Base-by-base conservation (phyloP, 306 rosid genomes). In the Styphnolobium japonicum region DNA sequence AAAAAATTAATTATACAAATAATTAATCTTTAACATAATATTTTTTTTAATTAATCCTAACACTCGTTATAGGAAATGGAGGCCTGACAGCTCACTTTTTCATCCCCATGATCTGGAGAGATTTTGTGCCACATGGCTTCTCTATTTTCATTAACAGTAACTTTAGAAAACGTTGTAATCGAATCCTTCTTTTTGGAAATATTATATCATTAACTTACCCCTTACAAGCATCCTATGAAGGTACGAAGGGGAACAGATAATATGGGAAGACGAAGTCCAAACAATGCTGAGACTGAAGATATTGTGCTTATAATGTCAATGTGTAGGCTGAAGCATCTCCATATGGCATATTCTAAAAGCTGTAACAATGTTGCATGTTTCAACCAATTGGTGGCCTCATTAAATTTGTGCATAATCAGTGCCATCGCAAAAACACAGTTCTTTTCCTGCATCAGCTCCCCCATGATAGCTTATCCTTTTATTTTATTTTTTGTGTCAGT, bases 301-400 rank as follows among this genome's bases (percentile, higher is more conserved):
- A 67, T 79, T 83, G 78, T 46, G 80, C 60, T 60, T 25, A 21
- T 11, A 2, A n/a, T n/a, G n/a, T n/a, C n/a, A 2, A 53, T 9
- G 46, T 4, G 34, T 14, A 1, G 16, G 37, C 9, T 7, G 5
- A 21, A 51, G 84, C 79, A 84, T 84, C 75, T 79, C 23, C 57
- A 52, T 22, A 19, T 57, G 71, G 79, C 65, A 84, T 83, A 79
- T 83, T 84, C 87, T 42, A 7, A 37, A 71, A 58, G 52, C 19
- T n/a, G n/a, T n/a, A n/a, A n/a, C n/a, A n/a, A n/a, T n/a, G n/a
- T n/a, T n/a, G n/a, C n/a, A n/a, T n/a, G n/a, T n/a, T n/a, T n/a
- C 73, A 40, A 40, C 68, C 34, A 39, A 49, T 19, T 37, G 18
- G 51, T 80, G 65, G 78, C 5, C 46, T 42, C 36, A 15, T 10